Conservation (phyloP, 2,329 filamentous ascomycete genomes). For the Aspergillus brunneoviolaceus region DNA sequence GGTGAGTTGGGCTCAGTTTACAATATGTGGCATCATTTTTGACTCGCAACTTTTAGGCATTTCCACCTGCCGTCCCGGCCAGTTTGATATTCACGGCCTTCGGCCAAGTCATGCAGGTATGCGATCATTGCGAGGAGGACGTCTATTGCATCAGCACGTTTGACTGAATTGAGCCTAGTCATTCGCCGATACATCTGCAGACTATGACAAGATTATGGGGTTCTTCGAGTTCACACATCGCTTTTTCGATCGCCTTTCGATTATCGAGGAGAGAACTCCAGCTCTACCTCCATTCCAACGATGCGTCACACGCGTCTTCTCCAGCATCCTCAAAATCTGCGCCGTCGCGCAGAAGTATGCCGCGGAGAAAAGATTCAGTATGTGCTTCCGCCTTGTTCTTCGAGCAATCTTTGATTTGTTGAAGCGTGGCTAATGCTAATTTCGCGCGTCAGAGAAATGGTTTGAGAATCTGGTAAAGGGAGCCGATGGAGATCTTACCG, state of each 20-base stretch:
- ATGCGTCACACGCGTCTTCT: conserved; percentile 6
- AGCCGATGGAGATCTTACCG: conserved; percentile 1
- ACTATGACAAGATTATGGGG: conserved; percentile 9
- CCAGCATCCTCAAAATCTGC: conserved; percentile 5
- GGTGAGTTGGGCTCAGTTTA: neutral
- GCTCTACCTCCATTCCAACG: neutral
- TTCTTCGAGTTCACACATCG: conserved; percentile 11
- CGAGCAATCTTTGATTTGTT: neutral
- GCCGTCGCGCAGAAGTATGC: conserved; percentile 7
- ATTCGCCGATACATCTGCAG: conserved; percentile 4
- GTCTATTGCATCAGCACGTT: neutral
- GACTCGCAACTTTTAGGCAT: neutral
- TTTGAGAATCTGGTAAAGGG: conserved; percentile 5
- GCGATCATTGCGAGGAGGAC: neutral
- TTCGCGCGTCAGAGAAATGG: conserved; percentile 1
- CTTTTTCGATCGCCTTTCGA: conserved; percentile 8
- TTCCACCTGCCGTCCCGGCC: conserved; percentile 14
- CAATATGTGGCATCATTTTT: neutral
- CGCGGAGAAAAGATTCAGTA: conserved; percentile 5
- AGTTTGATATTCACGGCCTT: conserved; percentile 15
- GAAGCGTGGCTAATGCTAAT: neutral
- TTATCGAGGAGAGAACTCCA: conserved; percentile 6
- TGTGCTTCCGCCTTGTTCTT: neutral
- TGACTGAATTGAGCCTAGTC: neutral
- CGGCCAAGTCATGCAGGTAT: conserved; percentile 15